Base-by-base conservation (phyloP, 1,139 yeast species). In the Suhomyces bolitotheri region DNA sequence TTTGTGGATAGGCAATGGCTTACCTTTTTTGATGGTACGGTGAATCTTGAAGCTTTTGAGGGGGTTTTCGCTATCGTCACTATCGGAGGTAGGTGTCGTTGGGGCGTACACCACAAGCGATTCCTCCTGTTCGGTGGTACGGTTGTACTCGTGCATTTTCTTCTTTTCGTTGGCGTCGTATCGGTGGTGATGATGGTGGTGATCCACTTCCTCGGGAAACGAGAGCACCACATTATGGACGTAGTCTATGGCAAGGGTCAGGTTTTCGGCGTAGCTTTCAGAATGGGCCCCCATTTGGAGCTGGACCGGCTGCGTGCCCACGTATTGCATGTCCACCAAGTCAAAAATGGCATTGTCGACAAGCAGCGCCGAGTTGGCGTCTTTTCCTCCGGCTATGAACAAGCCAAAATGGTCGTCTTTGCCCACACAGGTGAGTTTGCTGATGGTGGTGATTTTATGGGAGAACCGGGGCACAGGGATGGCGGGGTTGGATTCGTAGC, bases 301-400 rank as follows among this genome's bases (percentile, higher is more conserved):
- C 22, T 50, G 51, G 13, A 66, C 40, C 2, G 63, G 57, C 1
- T 60, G 58, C n/a, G n/a, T n/a, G 4, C 66, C 62, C 30, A 76
- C 70, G 61, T 77, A 79, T 36, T 54, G 50, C 22, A 57, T 62
- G 13, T 70, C 72, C 2, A 71, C 71, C 34, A 81, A 48, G 49
- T 82, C 87, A 49, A 63, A 82, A 3, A 79, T 58, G 22, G 71
- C 72, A 27, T 80, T 65, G 29, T 66, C 67, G 40, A 62, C 57
- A 13, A 74, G 49, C 2, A 63, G 60, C 5, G 60, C 53, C 27
- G 78, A 73, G 33, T 66, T 42, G 11, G 49, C 56, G 46, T 75
- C 75, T 42, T 69, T 57, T 2, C 92, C 92, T 11, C 90, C 92
- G 1, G 77, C 68, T 8, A 81, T 66, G 19, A 79, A 57, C 5